phyloP scores from a whole-genome alignment of 2,329 filamentous ascomycete species.

The Coleophoma cylindrospora region DNA sequence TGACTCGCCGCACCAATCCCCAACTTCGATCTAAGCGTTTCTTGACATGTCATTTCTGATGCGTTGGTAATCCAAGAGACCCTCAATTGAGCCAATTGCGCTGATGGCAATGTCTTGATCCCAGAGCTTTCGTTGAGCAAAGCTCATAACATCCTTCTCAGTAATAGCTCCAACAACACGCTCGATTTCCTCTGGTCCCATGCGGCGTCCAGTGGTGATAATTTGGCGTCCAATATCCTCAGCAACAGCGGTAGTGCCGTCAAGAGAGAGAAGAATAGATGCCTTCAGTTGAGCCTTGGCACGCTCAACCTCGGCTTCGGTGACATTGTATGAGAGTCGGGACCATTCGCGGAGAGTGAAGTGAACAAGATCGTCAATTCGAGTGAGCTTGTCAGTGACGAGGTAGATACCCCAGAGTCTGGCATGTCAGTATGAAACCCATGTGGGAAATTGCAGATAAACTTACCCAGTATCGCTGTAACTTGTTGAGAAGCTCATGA shows the following conservation, averaged over 20 bases:
- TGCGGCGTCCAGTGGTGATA: constrained; percentile 90
- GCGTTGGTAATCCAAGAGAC: constrained; percentile 71
- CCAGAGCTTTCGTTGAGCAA: constrained; percentile 93
- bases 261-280: constrained; percentile 91
- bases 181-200: constrained; percentile 92
- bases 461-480: constrained; percentile 98
- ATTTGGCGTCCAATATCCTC: constrained; percentile 99
- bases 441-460: neutral
- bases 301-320: constrained; percentile 88
- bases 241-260: constrained; percentile 93
- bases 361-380: constrained; percentile 93
- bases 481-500: constrained; percentile 99
- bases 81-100: constrained; percentile 91
- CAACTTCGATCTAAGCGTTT: constrained; percentile 41
- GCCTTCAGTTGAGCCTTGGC: constrained; percentile 99
- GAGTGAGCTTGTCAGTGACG: constrained; percentile 81
- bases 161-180: constrained; percentile 82
- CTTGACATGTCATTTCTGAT: constrained; percentile 83
- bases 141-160: constrained; percentile 95
- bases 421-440: constrained; percentile 29
- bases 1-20: constrained; percentile 10
- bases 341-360: constrained; percentile 99
- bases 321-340: constrained; percentile 84
- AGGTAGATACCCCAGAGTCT: constrained; percentile 99
- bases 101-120: constrained; percentile 94